Evolutionary conservation across 2,329 filamentous ascomycete genomes (phyloP), one percentile per base, ranked within the genome.

Genomic region (Scedosporium apiospermum): DNA sequence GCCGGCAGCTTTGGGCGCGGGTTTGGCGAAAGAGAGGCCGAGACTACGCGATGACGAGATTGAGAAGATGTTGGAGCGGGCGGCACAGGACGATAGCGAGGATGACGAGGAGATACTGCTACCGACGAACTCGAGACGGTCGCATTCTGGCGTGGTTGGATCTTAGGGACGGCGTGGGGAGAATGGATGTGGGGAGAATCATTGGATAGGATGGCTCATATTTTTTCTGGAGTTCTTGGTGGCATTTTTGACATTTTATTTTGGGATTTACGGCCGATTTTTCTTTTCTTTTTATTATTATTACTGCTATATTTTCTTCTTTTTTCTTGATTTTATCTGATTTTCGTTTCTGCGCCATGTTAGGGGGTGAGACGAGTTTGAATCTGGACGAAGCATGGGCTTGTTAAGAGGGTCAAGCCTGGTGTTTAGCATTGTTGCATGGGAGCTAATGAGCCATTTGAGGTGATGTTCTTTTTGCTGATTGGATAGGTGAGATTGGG

Each of bases 101-200:
- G 83, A 84, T 55, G 84, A 83, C 16, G 83, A 85, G 34, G 82
- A 85, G 68, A 86, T 86, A 62, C 72, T 78, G 60, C 72, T 84
- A 6, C 81, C 80, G 0, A 44, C 21, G 23, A 55, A 18, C 16
- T 34, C 44, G 16, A 53, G 26, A 21, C 21, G 60, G 46, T 26
- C 60, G 23, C 42, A 44, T 16, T 16, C 58, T 6, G 42, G 38
- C 3, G 26, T 46, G 10, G n/a, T 60, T 6, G 16, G 26, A 21
- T 59, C 53, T n/a, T 57, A 57, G 23, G 23, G 16, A 16, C 3
- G 21, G 16, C 14, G 16, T 49, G 14, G 0, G 6, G 14, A n/a
- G 16, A 23, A 49, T 18, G 7, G n/a, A 18, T 14, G 3, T 49
- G n/a, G 51, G 5, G 23, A 14, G 51, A 23, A 14, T 26, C n/a